Conservation (phyloP, 2,329 filamentous ascomycete species). For the Penicillium griseofulvum region DNA sequence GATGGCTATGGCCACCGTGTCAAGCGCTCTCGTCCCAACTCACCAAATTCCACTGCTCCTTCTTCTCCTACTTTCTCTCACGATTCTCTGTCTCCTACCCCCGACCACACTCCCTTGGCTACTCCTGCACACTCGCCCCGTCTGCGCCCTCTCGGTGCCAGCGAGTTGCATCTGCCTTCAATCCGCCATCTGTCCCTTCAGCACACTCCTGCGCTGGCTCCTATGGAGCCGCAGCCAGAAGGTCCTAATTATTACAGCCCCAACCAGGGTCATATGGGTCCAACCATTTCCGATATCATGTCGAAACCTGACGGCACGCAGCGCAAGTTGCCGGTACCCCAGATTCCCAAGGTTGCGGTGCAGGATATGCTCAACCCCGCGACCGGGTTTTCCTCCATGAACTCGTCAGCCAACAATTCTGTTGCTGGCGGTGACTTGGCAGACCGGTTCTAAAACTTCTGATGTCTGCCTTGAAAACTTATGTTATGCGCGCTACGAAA, state of each 20-base stretch:
- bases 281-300: conserved; percentile 90
- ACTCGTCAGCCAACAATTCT: conserved; percentile 74
- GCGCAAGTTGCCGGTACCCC: conserved; percentile 85
- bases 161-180: conserved; percentile 78
- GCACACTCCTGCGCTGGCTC: conserved; percentile 65
- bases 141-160: conserved; percentile 70
- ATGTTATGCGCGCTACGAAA: conserved; percentile 39
- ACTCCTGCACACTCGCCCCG: conserved; percentile 94
- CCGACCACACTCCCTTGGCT: conserved; percentile 96
- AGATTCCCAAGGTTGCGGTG: conserved; percentile 81
- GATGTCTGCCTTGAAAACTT: conserved; percentile 14
- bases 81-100: conserved; percentile 90
- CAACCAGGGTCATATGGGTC: conserved; percentile 60
- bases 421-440: conserved; percentile 69
- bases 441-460: conserved; percentile 49
- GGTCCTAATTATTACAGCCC: conserved; percentile 59
- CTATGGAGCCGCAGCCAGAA: conserved; percentile 66
- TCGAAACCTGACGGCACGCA: conserved; percentile 81
- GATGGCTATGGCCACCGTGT: conserved; percentile 71
- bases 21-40: conserved; percentile 90
- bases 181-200: conserved; percentile 71
- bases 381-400: conserved; percentile 68
- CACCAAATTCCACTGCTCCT: conserved; percentile 90
- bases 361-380: conserved; percentile 74
- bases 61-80: conserved; percentile 96